Evolutionary conservation across 371 early-diverging fungal species (phyloP).

Genomic region (Mucor saturninus): DNA sequence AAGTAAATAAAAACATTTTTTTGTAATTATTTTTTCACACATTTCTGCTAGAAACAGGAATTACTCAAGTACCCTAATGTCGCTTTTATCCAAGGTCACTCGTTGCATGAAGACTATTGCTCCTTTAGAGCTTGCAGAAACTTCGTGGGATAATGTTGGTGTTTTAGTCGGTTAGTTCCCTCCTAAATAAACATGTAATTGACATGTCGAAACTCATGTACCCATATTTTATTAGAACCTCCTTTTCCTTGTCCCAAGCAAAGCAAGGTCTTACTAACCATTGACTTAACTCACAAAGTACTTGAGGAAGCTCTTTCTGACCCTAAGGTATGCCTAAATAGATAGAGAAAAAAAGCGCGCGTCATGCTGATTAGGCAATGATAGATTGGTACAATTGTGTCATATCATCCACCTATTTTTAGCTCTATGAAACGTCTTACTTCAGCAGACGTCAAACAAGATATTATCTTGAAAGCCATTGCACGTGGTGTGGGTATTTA

Average conservation of each 20-base stretch:
- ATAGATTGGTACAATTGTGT: conserved; percentile 86
- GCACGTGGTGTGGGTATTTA: conserved; percentile 91
- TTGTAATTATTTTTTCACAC: background rate
- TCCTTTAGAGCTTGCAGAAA: conserved; percentile 87
- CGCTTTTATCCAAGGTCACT: conserved; percentile 61
- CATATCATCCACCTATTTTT: conserved; percentile 98
- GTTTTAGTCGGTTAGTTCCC: conserved; percentile 72
- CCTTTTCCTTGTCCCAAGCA: conserved; percentile 73
- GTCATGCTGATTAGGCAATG: background rate
- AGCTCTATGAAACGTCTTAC: conserved; percentile 82
- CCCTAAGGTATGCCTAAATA: conserved; percentile 44
- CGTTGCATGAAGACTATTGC: conserved; percentile 83
- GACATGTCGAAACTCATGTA: background rate
- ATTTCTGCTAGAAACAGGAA: no score
- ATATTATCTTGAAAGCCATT: conserved; percentile 82
- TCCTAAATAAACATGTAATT: background rate
- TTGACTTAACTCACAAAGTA: conserved; percentile 91
- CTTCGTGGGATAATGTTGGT: conserved; percentile 98
- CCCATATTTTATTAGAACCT: conserved; percentile 53
- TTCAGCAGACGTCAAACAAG: conserved; percentile 75
- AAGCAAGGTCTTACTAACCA: conserved; percentile 90
- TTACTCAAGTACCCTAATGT: conserved; percentile 37
- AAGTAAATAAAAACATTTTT: no score
- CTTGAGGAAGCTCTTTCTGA: conserved; percentile 89
- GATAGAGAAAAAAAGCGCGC: background rate